Percentiles rank a stretch among this genome's conserved stretches.
Evolutionary conservation across 202 grass and related monocot species (phyloP).

Genomic region (Panicum virgatum): DNA sequence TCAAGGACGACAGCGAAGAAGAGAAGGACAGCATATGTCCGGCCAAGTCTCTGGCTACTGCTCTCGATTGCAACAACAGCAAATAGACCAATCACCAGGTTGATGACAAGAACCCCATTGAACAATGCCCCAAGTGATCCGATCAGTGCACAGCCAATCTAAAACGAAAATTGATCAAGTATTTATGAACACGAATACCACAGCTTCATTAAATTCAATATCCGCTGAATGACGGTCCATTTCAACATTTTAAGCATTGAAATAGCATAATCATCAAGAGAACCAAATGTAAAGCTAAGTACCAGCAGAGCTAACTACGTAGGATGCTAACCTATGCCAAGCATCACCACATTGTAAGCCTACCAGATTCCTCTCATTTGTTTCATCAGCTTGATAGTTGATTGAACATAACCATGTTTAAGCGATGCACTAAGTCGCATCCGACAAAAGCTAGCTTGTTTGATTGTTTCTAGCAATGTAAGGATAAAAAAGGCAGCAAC

Average conservation of each 20-base stretch:
- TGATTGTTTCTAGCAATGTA: constrained; percentile 16
- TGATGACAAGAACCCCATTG: constrained; percentile 94
- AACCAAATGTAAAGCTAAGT: not conserved
- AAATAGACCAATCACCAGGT: constrained; percentile 95
- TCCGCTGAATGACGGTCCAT: not conserved
- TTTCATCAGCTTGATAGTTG: constrained; percentile 22
- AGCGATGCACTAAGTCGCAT: not conserved
- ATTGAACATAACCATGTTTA: constrained; percentile 7
- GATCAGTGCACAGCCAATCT: constrained; percentile 93
- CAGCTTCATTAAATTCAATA: not conserved
- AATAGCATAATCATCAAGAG: not conserved
- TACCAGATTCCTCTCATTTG: constrained; percentile 3
- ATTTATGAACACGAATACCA: constrained; percentile 23
- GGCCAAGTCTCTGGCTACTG: constrained; percentile 86
- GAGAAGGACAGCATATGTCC: constrained; percentile 90
- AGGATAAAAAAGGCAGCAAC: constrained; percentile 1
- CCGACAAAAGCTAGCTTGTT: not conserved
- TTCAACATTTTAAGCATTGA: constrained; percentile 24
- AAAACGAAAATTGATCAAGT: not conserved
- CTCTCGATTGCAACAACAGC: constrained; percentile 94
- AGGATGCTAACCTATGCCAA: constrained; percentile 18
- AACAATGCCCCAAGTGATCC: constrained; percentile 91
- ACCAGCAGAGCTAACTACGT: not conserved
- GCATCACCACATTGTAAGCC: not conserved
- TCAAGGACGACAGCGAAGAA: constrained; percentile 85